Percentiles rank a stretch among this genome's conserved stretches.
Conservation (phyloP, 768 basidiomycete species). For the Podaxis pistillaris region DNA sequence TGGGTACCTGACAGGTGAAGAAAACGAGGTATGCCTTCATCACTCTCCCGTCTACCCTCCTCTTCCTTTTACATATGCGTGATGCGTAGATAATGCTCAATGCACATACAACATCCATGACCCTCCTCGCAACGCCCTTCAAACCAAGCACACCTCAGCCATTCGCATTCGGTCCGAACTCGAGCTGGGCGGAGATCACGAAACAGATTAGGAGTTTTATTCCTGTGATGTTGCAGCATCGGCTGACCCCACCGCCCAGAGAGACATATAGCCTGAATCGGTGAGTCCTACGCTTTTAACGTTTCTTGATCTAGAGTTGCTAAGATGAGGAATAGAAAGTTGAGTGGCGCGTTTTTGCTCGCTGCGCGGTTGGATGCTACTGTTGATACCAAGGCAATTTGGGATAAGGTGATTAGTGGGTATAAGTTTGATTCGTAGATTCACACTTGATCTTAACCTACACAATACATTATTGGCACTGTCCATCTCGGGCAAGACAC, state of each 20-base stretch:
- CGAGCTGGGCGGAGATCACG: constrained; percentile 70
- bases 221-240: constrained; percentile 85
- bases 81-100: constrained; percentile 69
- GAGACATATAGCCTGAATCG: constrained; percentile 96
- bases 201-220: constrained; percentile 75
- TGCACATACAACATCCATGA: constrained; percentile 83
- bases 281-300: constrained; percentile 33
- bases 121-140: constrained; percentile 86
- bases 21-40: constrained; percentile 59
- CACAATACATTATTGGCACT: too few species aligned
- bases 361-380: constrained; percentile 72
- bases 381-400: constrained; percentile 71
- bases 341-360: constrained; percentile 80
- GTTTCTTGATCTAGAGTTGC: background rate
- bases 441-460: background rate
- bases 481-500: too few species aligned
- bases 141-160: constrained; percentile 58
- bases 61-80: background rate
- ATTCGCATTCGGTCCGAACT: constrained; percentile 74
- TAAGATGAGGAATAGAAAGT: constrained; percentile 47
- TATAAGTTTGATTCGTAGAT: constrained; percentile 31
- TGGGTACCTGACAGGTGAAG: constrained; percentile 88
- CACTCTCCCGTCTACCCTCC: background rate
- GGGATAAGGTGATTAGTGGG: constrained; percentile 62
- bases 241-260: constrained; percentile 87